These are phyloP conservation scores for Trebouxia gelatinosa DNA, from an alignment of 163 green algal species.

Conservation along the genomic window DNA sequence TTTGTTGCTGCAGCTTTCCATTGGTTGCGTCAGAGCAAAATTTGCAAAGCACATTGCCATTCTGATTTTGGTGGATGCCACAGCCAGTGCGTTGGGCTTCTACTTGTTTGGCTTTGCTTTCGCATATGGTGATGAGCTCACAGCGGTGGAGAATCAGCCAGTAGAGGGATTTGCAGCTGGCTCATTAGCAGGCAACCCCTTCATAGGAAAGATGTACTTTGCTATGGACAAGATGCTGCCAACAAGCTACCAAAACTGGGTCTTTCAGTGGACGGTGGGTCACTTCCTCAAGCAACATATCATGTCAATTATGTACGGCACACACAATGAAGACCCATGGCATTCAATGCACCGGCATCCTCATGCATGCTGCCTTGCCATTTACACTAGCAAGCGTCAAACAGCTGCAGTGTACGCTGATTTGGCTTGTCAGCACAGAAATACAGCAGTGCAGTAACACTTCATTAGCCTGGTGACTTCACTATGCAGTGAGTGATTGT, in stretches of 20 bases:
- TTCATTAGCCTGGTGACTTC: no score
- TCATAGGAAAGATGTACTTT: constrained; percentile 67
- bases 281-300: not conserved
- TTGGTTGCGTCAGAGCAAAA: constrained; percentile 61
- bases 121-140: constrained; percentile 43
- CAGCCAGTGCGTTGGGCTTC: constrained; percentile 53
- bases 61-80: constrained; percentile 67
- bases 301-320: not conserved
- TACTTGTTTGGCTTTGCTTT: constrained; percentile 64
- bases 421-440: no score
- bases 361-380: no score
- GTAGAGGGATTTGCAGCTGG: no score
- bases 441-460: no score
- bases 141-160: no score
- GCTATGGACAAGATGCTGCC: constrained; percentile 45
- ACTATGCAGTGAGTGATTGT: no score
- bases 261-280: constrained; percentile 80
- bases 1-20: constrained; percentile 49
- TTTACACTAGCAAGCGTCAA: no score
- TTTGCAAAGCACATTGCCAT: constrained; percentile 75
- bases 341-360: no score
- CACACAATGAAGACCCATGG: not conserved
- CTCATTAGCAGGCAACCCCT: constrained; percentile 39
- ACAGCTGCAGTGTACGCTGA: no score
- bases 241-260: constrained; percentile 51